These are phyloP conservation scores for Aspergillus jensenii DNA, from an alignment of 2,329 filamentous ascomycete species.

Conservation along the genomic window DNA sequence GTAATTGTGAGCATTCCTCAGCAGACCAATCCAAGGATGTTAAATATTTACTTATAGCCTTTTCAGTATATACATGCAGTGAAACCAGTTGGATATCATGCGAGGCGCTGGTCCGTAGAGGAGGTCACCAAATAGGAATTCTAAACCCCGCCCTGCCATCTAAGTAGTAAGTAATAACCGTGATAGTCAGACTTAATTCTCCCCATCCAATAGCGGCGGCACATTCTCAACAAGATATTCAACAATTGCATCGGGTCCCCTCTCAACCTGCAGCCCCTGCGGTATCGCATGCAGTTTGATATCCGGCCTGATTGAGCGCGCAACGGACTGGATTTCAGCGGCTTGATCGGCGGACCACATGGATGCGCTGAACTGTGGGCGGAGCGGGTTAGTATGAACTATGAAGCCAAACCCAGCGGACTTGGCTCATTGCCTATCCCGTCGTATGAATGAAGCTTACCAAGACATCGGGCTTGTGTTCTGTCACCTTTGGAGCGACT, in stretches of 20 bases:
- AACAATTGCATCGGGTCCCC: constrained; percentile 43
- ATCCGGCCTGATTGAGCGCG: constrained; percentile 35
- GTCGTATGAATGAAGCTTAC: constrained; percentile 36
- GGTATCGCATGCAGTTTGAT: constrained; percentile 47
- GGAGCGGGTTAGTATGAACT: too few relatives aligned
- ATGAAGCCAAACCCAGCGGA: too few relatives aligned
- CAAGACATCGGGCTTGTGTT: constrained; percentile 55
- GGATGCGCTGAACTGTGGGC: constrained; percentile 58
- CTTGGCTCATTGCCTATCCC: too few relatives aligned
- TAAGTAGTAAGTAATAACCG: neutral
- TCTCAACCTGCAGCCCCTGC: constrained; percentile 43
- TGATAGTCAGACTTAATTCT: neutral
- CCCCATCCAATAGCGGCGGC: constrained; percentile 36
- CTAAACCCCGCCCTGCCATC: neutral
- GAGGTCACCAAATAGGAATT: neutral
- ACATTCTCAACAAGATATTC: constrained; percentile 43
- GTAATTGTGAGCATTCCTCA: too few relatives aligned
- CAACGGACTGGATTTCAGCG: constrained; percentile 38
- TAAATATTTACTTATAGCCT: too few relatives aligned
- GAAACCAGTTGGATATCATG: neutral
- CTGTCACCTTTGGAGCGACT: constrained; percentile 54
- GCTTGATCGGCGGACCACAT: constrained; percentile 54
- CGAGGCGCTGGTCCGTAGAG: too few relatives aligned
- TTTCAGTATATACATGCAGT: neutral
- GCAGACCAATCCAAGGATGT: too few relatives aligned